phyloP scores from a whole-genome alignment of 305 asterid species.

The Fraxinus angustifolia region DNA sequence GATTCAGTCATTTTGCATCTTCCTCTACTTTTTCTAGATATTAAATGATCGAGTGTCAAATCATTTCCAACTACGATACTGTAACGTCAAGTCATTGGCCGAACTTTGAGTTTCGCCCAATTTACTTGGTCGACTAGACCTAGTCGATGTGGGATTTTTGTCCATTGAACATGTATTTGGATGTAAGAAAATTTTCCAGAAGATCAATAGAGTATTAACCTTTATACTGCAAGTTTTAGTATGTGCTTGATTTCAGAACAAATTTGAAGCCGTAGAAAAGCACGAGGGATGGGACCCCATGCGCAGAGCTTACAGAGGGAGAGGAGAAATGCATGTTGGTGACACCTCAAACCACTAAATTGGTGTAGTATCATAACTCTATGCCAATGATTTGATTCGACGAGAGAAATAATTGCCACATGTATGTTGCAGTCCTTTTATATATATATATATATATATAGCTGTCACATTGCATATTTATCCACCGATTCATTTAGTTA shows the following conservation, averaged over 20 bases:
- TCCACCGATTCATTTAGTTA: neutral
- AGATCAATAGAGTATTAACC: neutral
- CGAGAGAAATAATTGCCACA: neutral
- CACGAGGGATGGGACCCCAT: constrained; percentile 33
- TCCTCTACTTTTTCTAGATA: neutral
- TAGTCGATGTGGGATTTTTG: neutral
- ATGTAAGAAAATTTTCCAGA: neutral
- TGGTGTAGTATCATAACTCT: constrained; percentile 10
- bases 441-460: neutral
- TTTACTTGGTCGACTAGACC: neutral
- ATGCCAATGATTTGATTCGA: constrained; percentile 2
- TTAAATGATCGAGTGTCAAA: neutral
- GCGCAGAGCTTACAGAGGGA: constrained; percentile 21
- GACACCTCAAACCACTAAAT: constrained; percentile 29
- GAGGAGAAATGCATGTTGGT: constrained; percentile 39
- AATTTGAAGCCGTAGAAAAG: neutral
- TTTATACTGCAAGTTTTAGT: neutral
- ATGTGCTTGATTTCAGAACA: neutral
- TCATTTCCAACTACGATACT: neutral
- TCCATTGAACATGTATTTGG: neutral
- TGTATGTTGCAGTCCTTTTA: neutral
- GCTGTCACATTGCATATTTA: neutral
- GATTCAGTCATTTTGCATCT: neutral
- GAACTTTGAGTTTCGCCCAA: neutral
- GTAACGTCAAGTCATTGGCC: neutral